Percentiles rank a stretch among this genome's conserved stretches.
These are phyloP conservation scores for Pogostemon cablin DNA, from an alignment of 257 asterid genomes.

Conservation along the genomic window DNA sequence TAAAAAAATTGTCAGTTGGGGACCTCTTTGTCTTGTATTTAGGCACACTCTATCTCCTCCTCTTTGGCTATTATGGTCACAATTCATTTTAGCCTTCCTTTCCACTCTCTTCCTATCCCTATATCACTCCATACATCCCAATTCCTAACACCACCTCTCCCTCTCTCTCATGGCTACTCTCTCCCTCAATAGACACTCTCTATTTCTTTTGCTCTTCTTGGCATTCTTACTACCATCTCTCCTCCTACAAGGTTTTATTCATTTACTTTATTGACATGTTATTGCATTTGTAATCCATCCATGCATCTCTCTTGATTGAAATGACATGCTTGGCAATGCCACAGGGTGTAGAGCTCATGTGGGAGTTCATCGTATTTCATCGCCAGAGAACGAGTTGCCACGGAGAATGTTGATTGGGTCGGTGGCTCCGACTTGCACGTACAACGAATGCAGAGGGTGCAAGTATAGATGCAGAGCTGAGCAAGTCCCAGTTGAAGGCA, in stretches of 20 bases:
- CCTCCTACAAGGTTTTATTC: constrained; percentile 49
- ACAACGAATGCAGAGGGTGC: constrained; percentile 94
- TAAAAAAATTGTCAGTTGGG: constrained; percentile 55
- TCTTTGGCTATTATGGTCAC: constrained; percentile 61
- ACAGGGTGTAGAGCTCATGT: constrained; percentile 55
- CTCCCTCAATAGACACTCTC: constrained; percentile 25
- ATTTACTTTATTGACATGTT: not conserved
- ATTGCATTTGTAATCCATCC: not conserved
- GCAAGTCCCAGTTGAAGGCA: constrained; percentile 98
- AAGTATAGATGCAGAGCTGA: constrained; percentile 80
- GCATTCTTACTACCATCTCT: constrained; percentile 42
- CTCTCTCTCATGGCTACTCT: constrained; percentile 41
- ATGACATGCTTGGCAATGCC: constrained; percentile 18
- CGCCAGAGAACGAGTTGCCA: constrained; percentile 30
- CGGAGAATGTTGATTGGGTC: constrained; percentile 74
- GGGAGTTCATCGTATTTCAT: constrained; percentile 31
- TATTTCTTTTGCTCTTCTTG: constrained; percentile 43
- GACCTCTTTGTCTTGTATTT: constrained; percentile 56
- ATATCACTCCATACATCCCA: not conserved
- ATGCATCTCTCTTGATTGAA: too few species aligned
- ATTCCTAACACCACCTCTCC: too few species aligned
- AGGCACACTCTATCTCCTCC: constrained; percentile 64
- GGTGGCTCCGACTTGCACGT: constrained; percentile 87
- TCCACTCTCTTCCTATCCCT: constrained; percentile 40
- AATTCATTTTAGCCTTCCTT: constrained; percentile 25